Evolutionary conservation across 345 rosid species (phyloP).

Genomic region (Arabidopsis suecica): DNA sequence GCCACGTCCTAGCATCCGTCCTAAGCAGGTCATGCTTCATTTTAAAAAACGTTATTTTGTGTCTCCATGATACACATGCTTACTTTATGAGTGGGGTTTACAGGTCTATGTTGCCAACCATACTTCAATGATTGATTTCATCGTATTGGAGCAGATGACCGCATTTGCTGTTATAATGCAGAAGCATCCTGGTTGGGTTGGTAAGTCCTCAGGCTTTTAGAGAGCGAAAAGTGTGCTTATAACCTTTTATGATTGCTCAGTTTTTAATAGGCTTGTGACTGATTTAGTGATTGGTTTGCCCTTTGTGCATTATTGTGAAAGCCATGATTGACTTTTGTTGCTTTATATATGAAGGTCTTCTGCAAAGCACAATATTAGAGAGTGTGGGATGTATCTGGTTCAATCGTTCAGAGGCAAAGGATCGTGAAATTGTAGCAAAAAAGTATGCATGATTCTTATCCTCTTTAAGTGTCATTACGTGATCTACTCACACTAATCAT

Average conservation of each 20-base stretch:
- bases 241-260: conserved; percentile 12
- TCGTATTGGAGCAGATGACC: conserved; percentile 94
- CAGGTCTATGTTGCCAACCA: conserved; percentile 99
- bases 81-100: conserved; percentile 33
- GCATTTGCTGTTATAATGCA: conserved; percentile 99
- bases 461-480: background rate
- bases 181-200: conserved; percentile 99
- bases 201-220: conserved; percentile 54
- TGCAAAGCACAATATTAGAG: conserved; percentile 97
- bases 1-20: conserved; percentile 95
- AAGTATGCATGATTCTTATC: conserved; percentile 60
- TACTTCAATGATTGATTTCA: conserved; percentile 99
- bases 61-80: conserved; percentile 15
- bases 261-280: conserved; percentile 2
- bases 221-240: background rate
- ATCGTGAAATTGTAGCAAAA: conserved; percentile 93
- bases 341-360: conserved; percentile 62
- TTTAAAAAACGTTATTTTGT: background rate
- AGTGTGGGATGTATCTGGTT: conserved; percentile 99
- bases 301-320: conserved; percentile 20
- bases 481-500: conserved; percentile 31
- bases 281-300: conserved; percentile 1
- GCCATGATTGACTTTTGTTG: conserved; percentile 35
- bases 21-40: conserved; percentile 71
- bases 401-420: conserved; percentile 91